These are phyloP conservation scores for Yamadazyma oceani DNA, from an alignment of 1,139 yeast genomes.

Conservation along the genomic window DNA sequence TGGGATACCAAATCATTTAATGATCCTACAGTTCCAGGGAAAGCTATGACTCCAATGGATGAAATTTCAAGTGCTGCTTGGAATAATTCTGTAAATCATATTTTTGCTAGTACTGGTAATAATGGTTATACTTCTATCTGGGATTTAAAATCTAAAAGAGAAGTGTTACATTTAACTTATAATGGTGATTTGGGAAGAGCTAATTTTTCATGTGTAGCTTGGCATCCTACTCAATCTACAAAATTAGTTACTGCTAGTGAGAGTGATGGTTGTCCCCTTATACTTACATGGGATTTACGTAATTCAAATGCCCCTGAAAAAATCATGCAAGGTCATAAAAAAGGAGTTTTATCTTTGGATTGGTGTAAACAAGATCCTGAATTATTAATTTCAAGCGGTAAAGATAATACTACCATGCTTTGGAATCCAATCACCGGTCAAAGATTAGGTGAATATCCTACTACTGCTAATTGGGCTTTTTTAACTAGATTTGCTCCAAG, in stretches of 20 bases:
- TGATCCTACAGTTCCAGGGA: constrained; percentile 72
- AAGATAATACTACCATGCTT: constrained; percentile 81
- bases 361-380: constrained; percentile 89
- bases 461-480: constrained; percentile 93
- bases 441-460: constrained; percentile 83
- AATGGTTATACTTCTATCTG: constrained; percentile 88
- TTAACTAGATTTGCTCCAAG: constrained; percentile 82
- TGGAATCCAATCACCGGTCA: constrained; percentile 85
- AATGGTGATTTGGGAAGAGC: constrained; percentile 57
- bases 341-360: constrained; percentile 86
- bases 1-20: constrained; percentile 78
- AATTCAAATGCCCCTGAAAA: constrained; percentile 87
- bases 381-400: constrained; percentile 82
- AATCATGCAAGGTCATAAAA: constrained; percentile 75
- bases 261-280: constrained; percentile 75
- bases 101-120: constrained; percentile 85
- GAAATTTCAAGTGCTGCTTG: constrained; percentile 83
- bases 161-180: constrained; percentile 79
- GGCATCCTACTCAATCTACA: constrained; percentile 89
- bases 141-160: constrained; percentile 88
- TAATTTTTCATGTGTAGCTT: constrained; percentile 66
- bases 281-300: constrained; percentile 91
- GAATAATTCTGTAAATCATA: constrained; percentile 84
- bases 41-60: constrained; percentile 78
- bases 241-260: constrained; percentile 86